These are phyloP conservation scores for Epicoccum sorghinum DNA, from an alignment of 2,329 filamentous ascomycete genomes.

Conservation along the genomic window DNA sequence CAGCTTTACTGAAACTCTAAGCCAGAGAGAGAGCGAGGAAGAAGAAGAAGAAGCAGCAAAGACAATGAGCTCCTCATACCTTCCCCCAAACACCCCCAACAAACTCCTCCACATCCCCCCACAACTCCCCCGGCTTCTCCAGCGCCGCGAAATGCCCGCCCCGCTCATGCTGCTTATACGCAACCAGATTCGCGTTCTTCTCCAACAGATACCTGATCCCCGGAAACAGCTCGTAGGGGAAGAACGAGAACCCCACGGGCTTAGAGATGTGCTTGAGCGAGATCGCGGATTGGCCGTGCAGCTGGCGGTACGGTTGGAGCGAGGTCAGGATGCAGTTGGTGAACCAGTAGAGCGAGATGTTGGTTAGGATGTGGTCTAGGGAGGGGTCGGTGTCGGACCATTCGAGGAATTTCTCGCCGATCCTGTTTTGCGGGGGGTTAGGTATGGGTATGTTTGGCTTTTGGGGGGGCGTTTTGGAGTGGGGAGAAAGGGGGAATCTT, in stretches of 20 bases:
- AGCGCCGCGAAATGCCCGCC: conserved; percentile 64
- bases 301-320: conserved; percentile 58
- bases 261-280: conserved; percentile 30
- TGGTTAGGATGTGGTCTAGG: conserved; percentile 56
- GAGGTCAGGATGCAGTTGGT: conserved; percentile 53
- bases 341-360: conserved; percentile 63
- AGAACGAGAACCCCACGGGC: conserved; percentile 53
- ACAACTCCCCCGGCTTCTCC: conserved; percentile 52
- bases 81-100: conserved; percentile 44
- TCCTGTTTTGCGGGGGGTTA: conserved; percentile 29
- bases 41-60: too few species aligned
- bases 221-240: conserved; percentile 51
- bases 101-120: conserved; percentile 55
- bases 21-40: too few species aligned
- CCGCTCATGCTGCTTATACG: conserved; percentile 47
- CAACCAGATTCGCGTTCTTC: conserved; percentile 48
- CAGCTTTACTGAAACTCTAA: too few species aligned
- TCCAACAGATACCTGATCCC: conserved; percentile 47
- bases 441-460: background rate
- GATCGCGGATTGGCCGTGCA: conserved; percentile 3
- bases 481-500: background rate
- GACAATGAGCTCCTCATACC: conserved; percentile 20
- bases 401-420: conserved; percentile 64
- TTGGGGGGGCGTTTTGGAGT: too few species aligned
- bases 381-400: conserved; percentile 57